Base-by-base conservation (phyloP, 768 basidiomycete species). In the Hygrocybe coccinea region DNA sequence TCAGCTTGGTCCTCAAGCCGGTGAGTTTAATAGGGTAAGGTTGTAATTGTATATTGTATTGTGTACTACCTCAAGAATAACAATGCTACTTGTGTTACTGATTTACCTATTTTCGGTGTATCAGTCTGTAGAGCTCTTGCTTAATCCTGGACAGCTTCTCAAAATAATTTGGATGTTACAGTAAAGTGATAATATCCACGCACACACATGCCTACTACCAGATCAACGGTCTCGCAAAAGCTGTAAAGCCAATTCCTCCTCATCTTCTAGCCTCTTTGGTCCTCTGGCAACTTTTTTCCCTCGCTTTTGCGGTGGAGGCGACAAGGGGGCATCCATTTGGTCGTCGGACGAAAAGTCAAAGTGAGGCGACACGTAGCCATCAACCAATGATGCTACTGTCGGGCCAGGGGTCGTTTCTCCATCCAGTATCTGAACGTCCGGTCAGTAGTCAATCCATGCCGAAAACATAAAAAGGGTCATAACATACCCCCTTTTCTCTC, bases 301-400 rank as follows among this genome's bases (percentile, higher is more conserved):
- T 51, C 60, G 71, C 54, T 69, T 74, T 14, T 65, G 60, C 3
- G 69, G 67, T 6, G 70, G 73, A 14, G 74, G 56, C 48, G 62
- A 7, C n/a, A n/a, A n/a, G 37, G 54, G 66, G 59, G 59, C 75
- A 67, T 61, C 57, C 7, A 74, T 75, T 19, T 75, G 67, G 3
- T 69, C 66, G 65, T 37, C 74, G 2, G 67, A 66, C 57, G 54
- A 60, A 57, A 59, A 54, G 59, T 85, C 81, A 60, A 91, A 87
- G 37, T 82, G 80, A 1, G 87, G 89, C 1, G 84, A 86, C 9
- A 83, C 78, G 66, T 88, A 87, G 61, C 86, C 85, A 57, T 80
- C 81, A 7, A 76, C 71, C 64, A 1, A 62, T 15, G 62, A 46
- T 33, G 38, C 55, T n/a, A 52, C 34, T 17, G 48, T 53, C 21